Base-by-base conservation (phyloP, 2,329 filamentous ascomycete species). In the Colletotrichum incanum region DNA sequence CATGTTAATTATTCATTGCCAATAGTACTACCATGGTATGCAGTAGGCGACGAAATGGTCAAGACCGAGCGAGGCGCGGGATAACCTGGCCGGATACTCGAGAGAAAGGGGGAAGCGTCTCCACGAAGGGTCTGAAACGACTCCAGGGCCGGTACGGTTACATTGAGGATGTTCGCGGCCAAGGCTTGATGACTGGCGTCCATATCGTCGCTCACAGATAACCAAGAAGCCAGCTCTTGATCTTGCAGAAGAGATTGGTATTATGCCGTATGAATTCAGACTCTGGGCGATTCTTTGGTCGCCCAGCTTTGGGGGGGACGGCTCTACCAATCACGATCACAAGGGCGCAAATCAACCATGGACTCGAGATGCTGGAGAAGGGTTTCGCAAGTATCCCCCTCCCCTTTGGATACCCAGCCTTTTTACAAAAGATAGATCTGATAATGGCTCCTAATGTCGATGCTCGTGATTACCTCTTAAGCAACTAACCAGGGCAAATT, bases 1-100 rank as follows among this genome's bases (percentile, higher is more conserved):
- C 90, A 92, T 74, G 79, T 91, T 60, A 91, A 92, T 74, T 90
- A 92, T 73, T 89, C 90, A 0, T 79, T 92, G 0, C 86, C 89
- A 0, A 88, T 88, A 0, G 87, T 31, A 31, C 28, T n/a, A n/a
- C n/a, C n/a, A n/a, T n/a, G n/a, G 28, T 4, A 31, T 89, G 0
- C n/a, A n/a, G 88, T 92, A 1, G 89, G 89, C 0, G 82, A 87
- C 73, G 91, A 91, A 76, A 89, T 91, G 2, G 82, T 92, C 1
- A 89, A 92, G 71, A 89, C 91, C 16, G 87, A 92, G 1, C 16
- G 87, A 92, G 1, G 81, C 87, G 26, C 82, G 89, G 1, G 89
- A 92, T 72, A 80, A 84, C 26, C 80, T 92, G 12, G 85, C 88
- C 23, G 79, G 80, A 71, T 82, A 83, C 2, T 84, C 88, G 5